Conservation (phyloP, 192 early-diverging fungal genomes). For the Coemansia umbellata region DNA sequence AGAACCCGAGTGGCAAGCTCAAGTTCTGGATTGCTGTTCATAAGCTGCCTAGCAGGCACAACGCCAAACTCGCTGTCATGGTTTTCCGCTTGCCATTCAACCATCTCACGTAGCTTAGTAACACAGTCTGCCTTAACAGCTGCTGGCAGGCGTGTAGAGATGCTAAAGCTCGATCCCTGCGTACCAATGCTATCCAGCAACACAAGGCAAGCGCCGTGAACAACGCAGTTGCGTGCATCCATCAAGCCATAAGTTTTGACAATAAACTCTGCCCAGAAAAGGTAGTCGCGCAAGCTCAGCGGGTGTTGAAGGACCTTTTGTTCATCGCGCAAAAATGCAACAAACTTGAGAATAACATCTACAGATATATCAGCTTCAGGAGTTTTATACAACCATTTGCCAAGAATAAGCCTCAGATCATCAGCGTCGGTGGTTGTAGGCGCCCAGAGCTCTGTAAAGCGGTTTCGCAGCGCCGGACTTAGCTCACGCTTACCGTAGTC, state of each 20-base stretch:
- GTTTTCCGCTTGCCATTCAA: conserved; percentile 7
- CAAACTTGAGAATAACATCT: conserved; percentile 72
- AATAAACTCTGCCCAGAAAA: conserved; percentile 91
- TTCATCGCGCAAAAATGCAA: conserved; percentile 62
- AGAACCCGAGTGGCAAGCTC: conserved; percentile 3
- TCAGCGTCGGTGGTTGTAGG: conserved; percentile 73
- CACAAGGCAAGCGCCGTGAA: conserved; percentile 89
- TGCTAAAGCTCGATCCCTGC: conserved; percentile 52
- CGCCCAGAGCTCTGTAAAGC: conserved; percentile 98
- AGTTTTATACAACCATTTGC: conserved; percentile 43
- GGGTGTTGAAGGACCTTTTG: conserved; percentile 28
- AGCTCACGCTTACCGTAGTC: conserved; percentile 99
- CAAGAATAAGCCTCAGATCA: conserved; percentile 70
- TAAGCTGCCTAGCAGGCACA: conserved; percentile 9
- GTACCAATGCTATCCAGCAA: conserved; percentile 89
- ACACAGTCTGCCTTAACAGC: conserved; percentile 46
- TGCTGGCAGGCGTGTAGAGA: conserved; percentile 6
- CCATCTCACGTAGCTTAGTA: conserved; percentile 38
- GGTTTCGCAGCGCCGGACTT: conserved; percentile 93
- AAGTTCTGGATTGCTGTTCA: neutral
- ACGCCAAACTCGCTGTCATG: conserved; percentile 24
- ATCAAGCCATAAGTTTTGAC: conserved; percentile 52
- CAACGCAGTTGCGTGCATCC: conserved; percentile 54
- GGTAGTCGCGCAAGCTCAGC: conserved; percentile 84
- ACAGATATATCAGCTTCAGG: conserved; percentile 47